A percentile compares a stretch with the other conserved stretches of the same genome.
phyloP scores from a whole-genome alignment of 495 filamentous ascomycete genomes.

The Tuber borchii region DNA sequence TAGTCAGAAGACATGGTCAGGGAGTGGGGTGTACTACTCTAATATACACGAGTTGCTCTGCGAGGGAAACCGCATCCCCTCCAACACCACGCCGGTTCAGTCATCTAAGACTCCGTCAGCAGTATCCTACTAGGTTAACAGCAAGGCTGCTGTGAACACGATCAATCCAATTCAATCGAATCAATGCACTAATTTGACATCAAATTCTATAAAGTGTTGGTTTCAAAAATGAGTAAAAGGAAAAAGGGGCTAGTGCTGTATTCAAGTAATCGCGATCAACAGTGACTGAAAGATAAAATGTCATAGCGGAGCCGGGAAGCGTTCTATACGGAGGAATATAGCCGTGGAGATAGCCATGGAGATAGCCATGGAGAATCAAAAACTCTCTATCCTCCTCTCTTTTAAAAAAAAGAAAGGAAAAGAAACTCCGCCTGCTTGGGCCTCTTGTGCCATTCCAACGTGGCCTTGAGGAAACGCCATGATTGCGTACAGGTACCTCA shows the following conservation, averaged over 20 bases:
- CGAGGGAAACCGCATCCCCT: background rate
- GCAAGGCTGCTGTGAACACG: background rate
- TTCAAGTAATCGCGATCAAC: background rate
- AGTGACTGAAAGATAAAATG: background rate
- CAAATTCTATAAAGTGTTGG: background rate
- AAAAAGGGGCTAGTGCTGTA: background rate
- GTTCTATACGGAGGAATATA: background rate
- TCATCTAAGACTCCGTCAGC: background rate
- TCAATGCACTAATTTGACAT: background rate
- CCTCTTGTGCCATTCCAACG: background rate
- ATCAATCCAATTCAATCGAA: background rate
- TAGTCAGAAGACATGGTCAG: background rate
- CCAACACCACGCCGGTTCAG: background rate
- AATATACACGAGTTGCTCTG: background rate
- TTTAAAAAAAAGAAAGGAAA: background rate
- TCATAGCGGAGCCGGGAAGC: background rate
- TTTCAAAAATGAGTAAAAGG: background rate
- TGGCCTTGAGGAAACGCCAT: background rate
- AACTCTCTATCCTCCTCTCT: background rate
- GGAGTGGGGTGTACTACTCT: background rate
- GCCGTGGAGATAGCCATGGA: background rate
- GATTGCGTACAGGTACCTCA: background rate
- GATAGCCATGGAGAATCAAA: background rate
- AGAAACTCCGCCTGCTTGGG: background rate
- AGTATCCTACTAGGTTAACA: background rate